Conservation (phyloP, 2,329 filamentous ascomycete genomes). For the Aspergillus aculeatinus region DNA sequence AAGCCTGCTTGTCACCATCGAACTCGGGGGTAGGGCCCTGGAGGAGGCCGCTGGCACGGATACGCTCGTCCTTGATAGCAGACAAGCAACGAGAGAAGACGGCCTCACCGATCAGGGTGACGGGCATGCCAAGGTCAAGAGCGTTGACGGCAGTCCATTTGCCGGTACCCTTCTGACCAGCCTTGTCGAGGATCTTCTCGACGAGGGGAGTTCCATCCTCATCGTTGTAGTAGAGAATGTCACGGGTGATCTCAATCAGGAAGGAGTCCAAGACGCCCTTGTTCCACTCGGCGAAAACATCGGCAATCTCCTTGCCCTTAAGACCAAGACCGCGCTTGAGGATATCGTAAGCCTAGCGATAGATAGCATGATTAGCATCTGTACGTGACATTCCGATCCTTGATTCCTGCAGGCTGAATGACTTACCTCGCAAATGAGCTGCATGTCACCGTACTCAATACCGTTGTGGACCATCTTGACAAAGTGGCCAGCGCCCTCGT, state of each 20-base stretch:
- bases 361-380: not conserved
- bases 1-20: conserved; percentile 84
- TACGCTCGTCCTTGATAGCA: conserved; percentile 90
- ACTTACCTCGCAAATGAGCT: conserved; percentile 94
- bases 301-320: conserved; percentile 89
- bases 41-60: conserved; percentile 75
- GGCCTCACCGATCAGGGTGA: conserved; percentile 95
- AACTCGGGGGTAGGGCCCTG: conserved; percentile 76
- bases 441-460: conserved; percentile 99
- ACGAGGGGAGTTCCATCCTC: conserved; percentile 87
- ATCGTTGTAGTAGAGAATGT: conserved; percentile 98
- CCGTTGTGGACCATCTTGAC: conserved; percentile 99
- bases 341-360: conserved; percentile 87
- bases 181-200: conserved; percentile 98
- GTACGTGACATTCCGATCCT: not conserved
- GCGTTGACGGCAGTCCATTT: conserved; percentile 99
- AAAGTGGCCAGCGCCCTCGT: conserved; percentile 99
- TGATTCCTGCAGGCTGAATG: not conserved
- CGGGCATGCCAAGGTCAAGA: conserved; percentile 96
- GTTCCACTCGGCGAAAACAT: conserved; percentile 95
- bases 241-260: conserved; percentile 97
- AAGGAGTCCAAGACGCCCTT: conserved; percentile 97
- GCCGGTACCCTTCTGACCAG: conserved; percentile 98
- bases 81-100: conserved; percentile 94
- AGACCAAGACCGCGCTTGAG: conserved; percentile 97